A percentile compares a stretch with the other conserved stretches of the same genome.
phyloP scores from a whole-genome alignment of 2,329 filamentous ascomycete genomes.

The Talaromyces sp. region DNA sequence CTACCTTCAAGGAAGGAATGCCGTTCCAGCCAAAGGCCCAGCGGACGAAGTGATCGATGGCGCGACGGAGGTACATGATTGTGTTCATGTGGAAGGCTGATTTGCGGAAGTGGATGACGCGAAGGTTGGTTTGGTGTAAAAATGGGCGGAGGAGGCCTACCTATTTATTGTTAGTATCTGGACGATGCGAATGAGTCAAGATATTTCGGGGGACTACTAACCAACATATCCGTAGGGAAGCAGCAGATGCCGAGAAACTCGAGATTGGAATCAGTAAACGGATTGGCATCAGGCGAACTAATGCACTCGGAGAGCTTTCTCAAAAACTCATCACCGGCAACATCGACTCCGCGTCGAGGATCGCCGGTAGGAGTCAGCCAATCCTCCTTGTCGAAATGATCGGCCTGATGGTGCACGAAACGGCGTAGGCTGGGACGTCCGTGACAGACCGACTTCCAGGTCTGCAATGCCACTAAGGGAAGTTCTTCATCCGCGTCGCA shows the following conservation, averaged over 20 bases:
- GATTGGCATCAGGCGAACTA: background rate
- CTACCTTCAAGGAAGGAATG: background rate
- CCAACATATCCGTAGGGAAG: background rate
- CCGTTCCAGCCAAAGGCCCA: constrained; percentile 8
- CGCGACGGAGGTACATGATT: background rate
- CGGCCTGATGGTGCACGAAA: constrained; percentile 3
- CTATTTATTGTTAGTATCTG: background rate
- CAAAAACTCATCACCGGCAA: background rate
- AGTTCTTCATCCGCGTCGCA: background rate
- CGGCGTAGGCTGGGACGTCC: background rate
- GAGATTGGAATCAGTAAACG: constrained; percentile 2
- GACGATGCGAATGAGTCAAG: background rate
- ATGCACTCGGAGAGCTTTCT: background rate
- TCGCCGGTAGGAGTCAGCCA: background rate
- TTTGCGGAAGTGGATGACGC: constrained; percentile 15
- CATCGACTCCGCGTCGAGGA: background rate
- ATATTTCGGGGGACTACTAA: background rate
- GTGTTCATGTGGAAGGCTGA: background rate
- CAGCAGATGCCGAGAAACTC: constrained; percentile 12
- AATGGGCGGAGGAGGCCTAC: background rate
- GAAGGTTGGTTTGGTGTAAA: background rate
- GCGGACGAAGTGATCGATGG: background rate
- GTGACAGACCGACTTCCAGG: background rate
- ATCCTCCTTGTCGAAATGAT: background rate
- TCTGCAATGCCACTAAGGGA: background rate